These are phyloP conservation scores for Fraxinus platypoda DNA, from an alignment of 305 asterid species.

Conservation along the genomic window DNA sequence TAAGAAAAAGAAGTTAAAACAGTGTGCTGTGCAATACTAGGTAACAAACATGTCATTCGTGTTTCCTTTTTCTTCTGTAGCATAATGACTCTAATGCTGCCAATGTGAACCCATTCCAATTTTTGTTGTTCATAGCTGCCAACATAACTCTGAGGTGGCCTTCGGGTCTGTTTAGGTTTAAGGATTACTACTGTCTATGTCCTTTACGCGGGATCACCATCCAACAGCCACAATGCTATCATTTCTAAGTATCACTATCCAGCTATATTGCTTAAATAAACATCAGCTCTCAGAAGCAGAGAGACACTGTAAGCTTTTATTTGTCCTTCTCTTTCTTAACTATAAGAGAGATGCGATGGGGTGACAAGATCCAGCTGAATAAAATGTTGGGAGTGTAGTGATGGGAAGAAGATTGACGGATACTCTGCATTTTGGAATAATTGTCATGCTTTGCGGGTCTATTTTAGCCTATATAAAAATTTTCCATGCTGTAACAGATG, in stretches of 20 bases:
- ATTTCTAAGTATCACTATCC: not conserved
- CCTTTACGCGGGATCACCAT: not conserved
- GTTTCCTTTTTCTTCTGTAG: not conserved
- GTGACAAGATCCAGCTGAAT: not conserved
- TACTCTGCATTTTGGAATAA: not conserved
- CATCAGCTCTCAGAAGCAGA: not conserved
- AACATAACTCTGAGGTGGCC: not conserved
- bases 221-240: not conserved
- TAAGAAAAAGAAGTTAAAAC: not conserved
- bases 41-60: not conserved
- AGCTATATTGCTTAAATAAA: not conserved
- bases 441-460: not conserved
- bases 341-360: not conserved
- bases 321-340: not conserved
- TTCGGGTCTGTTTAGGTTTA: not conserved
- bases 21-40: not conserved
- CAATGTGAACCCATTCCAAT: not conserved
- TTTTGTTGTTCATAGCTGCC: not conserved
- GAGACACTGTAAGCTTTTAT: conserved; percentile 1
- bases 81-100: conserved; percentile 2
- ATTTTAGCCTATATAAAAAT: not conserved
- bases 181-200: not conserved
- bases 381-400: conserved; percentile 1
- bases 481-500: not conserved
- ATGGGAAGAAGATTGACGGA: not conserved